These are phyloP conservation scores for Mycena sanguinolenta DNA, from an alignment of 768 basidiomycete genomes.

Conservation along the genomic window DNA sequence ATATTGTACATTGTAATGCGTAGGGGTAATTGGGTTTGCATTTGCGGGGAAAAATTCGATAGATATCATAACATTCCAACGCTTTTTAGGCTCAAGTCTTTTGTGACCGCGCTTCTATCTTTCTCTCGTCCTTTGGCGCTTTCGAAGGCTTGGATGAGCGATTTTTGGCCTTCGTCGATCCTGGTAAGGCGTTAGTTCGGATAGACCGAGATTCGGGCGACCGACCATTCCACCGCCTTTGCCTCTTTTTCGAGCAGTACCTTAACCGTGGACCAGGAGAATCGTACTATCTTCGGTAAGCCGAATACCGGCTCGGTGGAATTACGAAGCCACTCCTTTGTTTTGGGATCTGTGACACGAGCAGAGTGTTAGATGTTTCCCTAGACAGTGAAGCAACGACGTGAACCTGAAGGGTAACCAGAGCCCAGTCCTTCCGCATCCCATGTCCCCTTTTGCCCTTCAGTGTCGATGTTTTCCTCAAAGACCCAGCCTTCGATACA, in stretches of 20 bases:
- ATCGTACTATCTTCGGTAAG: conserved; percentile 89
- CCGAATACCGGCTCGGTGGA: conserved; percentile 92
- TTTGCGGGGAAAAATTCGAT: neutral
- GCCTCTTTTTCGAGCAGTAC: conserved; percentile 85
- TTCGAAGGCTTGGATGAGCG: conserved; percentile 82
- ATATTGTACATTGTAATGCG: neutral
- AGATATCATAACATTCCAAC: conserved; percentile 70
- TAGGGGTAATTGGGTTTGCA: too few species aligned
- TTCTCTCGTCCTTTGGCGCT: conserved; percentile 79
- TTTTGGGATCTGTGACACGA: conserved; percentile 85
- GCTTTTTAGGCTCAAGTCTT: conserved; percentile 80
- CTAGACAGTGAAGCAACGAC: neutral
- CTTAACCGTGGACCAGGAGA: conserved; percentile 96
- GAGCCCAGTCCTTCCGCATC: conserved; percentile 69
- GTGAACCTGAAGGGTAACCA: conserved; percentile 90
- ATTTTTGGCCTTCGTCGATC: conserved; percentile 87
- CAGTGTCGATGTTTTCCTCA: conserved; percentile 63
- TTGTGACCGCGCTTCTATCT: conserved; percentile 77
- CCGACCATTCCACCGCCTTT: conserved; percentile 85
- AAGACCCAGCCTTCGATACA: conserved; percentile 91
- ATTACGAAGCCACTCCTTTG: conserved; percentile 85
- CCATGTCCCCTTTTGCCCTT: conserved; percentile 41
- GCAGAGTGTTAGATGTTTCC: neutral
- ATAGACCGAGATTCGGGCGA: neutral
- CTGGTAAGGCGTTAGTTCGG: conserved; percentile 52